Base-by-base conservation (phyloP, 2,329 filamentous ascomycete species). In the Rasamsonia emersonii region DNA sequence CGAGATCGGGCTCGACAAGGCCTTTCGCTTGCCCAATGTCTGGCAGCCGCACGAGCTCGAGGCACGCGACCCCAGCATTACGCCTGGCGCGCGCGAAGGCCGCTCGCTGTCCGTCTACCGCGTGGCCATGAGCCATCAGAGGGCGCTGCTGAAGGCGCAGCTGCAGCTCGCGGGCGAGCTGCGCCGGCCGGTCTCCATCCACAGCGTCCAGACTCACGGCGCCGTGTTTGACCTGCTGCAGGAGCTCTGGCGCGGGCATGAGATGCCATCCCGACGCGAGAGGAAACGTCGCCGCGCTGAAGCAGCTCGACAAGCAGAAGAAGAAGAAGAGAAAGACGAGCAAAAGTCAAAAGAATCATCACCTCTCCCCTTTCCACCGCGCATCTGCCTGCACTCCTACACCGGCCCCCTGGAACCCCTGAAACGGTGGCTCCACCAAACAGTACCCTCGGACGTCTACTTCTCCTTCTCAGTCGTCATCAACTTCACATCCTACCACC, bases 301-400 rank as follows among this genome's bases (percentile, higher is more conserved):
- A n/a, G 46, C 49, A 13, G 54, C 53, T 1, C 42, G 55, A 42
- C 40, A 43, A 9, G 47, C 52, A 11, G 46, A 51, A 17, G 47
- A 54, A 9, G 47, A 51, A 11, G 36, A 46, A 18, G 32, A 47
- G 9, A 39, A 41, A 18, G 34, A 49, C 25, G 34, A 30, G 31
- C 28, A 48, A 25, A 43, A 28, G 39, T 36, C 7, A 18, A 39
- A 37, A 37, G 24, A 21, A 18, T 11, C 4, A n/a, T 3, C 14
- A 10, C 45, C 65, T 1, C 77, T 71, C 38, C 79, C 82, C 0
- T 96, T 81, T 45, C 88, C 91, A 3, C 86, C 88, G 1, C 69
- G 88, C 6, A 80, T 96, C 52, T 98, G 91, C 51, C 74, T 98
- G 37, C 91, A 98, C 58, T 95, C 88, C 0, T 98, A 86, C 58